These are phyloP conservation scores for Kockovaella imperatae DNA, from an alignment of 768 basidiomycete species.

Conservation along the genomic window DNA sequence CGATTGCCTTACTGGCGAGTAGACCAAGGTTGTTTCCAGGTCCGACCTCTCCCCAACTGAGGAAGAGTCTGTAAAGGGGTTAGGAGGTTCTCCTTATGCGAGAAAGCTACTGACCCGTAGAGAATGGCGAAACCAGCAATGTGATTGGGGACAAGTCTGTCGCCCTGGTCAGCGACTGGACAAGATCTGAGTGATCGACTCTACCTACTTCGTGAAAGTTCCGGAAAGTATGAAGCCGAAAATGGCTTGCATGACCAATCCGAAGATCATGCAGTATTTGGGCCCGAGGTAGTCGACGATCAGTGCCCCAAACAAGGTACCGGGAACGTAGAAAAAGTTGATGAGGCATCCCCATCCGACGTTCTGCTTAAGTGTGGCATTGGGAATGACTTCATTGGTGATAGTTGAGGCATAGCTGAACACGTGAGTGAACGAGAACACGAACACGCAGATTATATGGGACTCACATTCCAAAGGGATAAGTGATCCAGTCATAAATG, in stretches of 20 bases:
- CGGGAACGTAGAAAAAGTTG: constrained; percentile 64
- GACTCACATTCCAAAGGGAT: constrained; percentile 22
- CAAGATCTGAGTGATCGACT: neutral
- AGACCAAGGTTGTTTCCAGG: constrained; percentile 64
- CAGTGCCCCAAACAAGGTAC: constrained; percentile 46
- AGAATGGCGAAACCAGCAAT: constrained; percentile 52
- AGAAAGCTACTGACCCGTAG: constrained; percentile 89
- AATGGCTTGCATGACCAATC: constrained; percentile 36
- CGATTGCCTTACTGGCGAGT: constrained; percentile 66
- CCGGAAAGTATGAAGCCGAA: constrained; percentile 81
- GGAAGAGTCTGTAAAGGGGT: no score
- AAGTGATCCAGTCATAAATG: constrained; percentile 39
- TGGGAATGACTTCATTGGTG: constrained; percentile 54
- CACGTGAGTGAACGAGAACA: neutral
- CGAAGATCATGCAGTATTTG: constrained; percentile 48
- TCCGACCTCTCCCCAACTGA: no score
- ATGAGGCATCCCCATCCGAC: constrained; percentile 82
- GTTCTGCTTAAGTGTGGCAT: constrained; percentile 53
- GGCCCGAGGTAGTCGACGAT: constrained; percentile 44
- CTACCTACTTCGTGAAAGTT: constrained; percentile 50
- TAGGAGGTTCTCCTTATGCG: constrained; percentile 62
- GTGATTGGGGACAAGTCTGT: constrained; percentile 41
- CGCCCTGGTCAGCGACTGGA: constrained; percentile 1
- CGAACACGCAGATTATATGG: neutral
- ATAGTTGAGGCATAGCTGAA: constrained; percentile 63